phyloP scores from a whole-genome alignment of 257 asterid species.

The Gardenia jasminoides region DNA sequence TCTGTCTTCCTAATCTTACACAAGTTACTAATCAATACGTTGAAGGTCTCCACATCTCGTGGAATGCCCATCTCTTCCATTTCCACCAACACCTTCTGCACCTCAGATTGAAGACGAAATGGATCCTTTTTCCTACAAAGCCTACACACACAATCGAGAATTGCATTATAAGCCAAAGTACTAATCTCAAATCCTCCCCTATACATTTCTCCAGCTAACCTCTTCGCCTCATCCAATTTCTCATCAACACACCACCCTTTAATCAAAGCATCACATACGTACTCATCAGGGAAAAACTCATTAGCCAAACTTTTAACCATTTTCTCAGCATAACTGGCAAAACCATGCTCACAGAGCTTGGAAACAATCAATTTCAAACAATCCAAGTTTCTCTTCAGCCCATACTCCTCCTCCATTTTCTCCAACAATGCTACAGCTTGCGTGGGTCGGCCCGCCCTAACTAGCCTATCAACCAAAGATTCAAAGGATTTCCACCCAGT shows the following conservation, averaged over 20 bases:
- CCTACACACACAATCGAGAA: conserved; percentile 80
- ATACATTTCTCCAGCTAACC: conserved; percentile 77
- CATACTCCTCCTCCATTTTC: conserved; percentile 71
- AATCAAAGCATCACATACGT: conserved; percentile 69
- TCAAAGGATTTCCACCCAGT: conserved; percentile 56
- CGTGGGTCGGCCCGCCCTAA: conserved; percentile 73
- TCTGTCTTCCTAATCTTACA: conserved; percentile 82
- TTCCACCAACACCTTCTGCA: conserved; percentile 53
- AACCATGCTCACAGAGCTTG: conserved; percentile 67
- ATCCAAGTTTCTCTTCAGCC: conserved; percentile 51
- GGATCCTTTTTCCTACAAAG: conserved; percentile 91
- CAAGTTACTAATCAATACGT: conserved; percentile 68
- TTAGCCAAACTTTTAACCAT: conserved; percentile 79
- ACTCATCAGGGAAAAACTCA: conserved; percentile 84
- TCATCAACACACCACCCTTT: conserved; percentile 87
- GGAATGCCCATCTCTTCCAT: conserved; percentile 92
- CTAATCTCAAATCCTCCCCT: conserved; percentile 85
- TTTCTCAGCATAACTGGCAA: conserved; percentile 82
- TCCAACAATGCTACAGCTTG: conserved; percentile 68
- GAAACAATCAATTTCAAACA: conserved; percentile 60
- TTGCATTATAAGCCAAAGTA: conserved; percentile 57
- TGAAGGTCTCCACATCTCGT: conserved; percentile 74
- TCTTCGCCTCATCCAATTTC: conserved; percentile 68
- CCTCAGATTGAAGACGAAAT: conserved; percentile 56
- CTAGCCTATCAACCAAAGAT: conserved; percentile 69